These are phyloP conservation scores for Blastobotrys muscicola DNA, from an alignment of 805 yeast genomes.

Conservation along the genomic window DNA sequence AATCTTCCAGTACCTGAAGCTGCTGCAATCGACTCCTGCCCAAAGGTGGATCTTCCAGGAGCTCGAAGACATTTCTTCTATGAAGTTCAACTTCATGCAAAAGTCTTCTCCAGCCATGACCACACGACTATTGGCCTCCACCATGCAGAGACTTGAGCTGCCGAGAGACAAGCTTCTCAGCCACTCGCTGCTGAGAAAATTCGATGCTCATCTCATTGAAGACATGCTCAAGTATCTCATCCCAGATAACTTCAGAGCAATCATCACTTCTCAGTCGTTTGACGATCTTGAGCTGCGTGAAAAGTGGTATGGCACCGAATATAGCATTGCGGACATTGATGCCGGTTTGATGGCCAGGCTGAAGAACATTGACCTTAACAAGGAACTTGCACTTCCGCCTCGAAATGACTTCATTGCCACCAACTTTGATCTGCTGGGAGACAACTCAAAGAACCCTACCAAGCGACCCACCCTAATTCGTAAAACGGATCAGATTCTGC, in stretches of 20 bases:
- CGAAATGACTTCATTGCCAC: conserved; percentile 79
- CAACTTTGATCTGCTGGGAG: conserved; percentile 47
- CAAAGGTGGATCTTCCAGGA: conserved; percentile 78
- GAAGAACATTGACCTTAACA: conserved; percentile 21
- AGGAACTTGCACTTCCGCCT: conserved; percentile 49
- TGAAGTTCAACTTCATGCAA: conserved; percentile 72
- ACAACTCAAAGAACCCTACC: too few relatives aligned
- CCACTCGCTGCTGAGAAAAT: conserved; percentile 46
- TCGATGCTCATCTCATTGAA: conserved; percentile 44
- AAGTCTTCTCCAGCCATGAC: conserved; percentile 64
- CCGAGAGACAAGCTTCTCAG: conserved; percentile 61
- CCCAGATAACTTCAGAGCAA: conserved; percentile 51
- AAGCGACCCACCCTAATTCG: conserved; percentile 55
- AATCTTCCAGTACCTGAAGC: conserved; percentile 63
- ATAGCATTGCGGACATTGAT: conserved; percentile 41
- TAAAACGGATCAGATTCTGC: conserved; percentile 40
- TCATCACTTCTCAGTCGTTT: conserved; percentile 44
- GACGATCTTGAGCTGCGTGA: conserved; percentile 45
- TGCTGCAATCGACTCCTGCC: conserved; percentile 51
- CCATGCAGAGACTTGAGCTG: conserved; percentile 46
- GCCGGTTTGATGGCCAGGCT: conserved; percentile 30
- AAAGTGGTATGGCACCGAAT: conserved; percentile 88
- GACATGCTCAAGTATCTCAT: conserved; percentile 42
- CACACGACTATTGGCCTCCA: conserved; percentile 56
- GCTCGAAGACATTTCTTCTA: conserved; percentile 52